Evolutionary conservation across 805 yeast species (phyloP), one percentile per base, ranked within the genome.

Genomic region (Ogataea sp.): DNA sequence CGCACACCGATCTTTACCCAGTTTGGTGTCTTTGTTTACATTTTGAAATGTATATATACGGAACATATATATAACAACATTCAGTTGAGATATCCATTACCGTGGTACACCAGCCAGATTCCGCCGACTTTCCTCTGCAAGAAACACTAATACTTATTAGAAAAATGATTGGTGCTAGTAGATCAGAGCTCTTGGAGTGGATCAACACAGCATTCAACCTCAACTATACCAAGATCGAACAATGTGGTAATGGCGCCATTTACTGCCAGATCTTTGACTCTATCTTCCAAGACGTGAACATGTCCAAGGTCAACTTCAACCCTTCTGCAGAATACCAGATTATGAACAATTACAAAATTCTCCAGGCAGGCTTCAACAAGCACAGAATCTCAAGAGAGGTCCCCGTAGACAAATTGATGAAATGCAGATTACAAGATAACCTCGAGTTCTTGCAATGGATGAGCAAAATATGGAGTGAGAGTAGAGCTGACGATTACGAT

Each of bases 161-260:
- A n/a, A n/a, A 11, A 6, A 35, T 35, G 25, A 46, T 75, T 47
- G 85, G 85, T 5, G 94, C 84, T 51, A 84, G 95, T 7, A 76
- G 97, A 50, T 76, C 80, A 33, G 96, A 87, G 50, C 70, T 93
- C 15, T 62, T 93, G 40, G 73, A 71, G 40, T 93, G 97, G 97
- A 68, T 93, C 48, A 90, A 90, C 53, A 68, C 73, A 32, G 71
- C 84, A 3, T 67, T 87, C 35, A 72, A 72, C 33, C 60, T 88
- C 32, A 67, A 78, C 45, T 75, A 84, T 51, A 68, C 77, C 28
- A 86, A 83, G 55, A 82, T 93, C 2, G 98, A 93, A 56, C 89
- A 89, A 59, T 81, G 96, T 55, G 99, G 99, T 15, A 76, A 83
- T 2, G 99, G 99, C 2, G 96, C 96, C 1, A 90, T 87, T 1